These are phyloP conservation scores for Huntiella abstrusa DNA, from an alignment of 2,329 filamentous ascomycete genomes.

Conservation along the genomic window DNA sequence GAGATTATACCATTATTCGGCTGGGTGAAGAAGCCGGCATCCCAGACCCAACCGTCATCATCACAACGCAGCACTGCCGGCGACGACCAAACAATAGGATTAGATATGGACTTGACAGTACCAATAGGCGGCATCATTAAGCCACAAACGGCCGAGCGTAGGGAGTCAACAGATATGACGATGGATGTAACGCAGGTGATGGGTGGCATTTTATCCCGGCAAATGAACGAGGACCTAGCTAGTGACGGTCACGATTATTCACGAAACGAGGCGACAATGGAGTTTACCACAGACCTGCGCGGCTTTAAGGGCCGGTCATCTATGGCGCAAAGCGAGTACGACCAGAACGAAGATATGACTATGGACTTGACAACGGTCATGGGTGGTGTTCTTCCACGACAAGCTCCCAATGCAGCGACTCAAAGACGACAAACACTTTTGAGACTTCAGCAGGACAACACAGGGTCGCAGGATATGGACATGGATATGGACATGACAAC, in stretches of 20 bases:
- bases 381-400: slow-evolving; percentile 28
- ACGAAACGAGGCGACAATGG: slow-evolving; percentile 47
- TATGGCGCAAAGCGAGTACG: slow-evolving; percentile 18
- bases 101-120: slow-evolving; percentile 38
- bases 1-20: slow-evolving; percentile 61
- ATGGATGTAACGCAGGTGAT: slow-evolving; percentile 85
- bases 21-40: slow-evolving; percentile 42
- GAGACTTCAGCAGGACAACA: slow-evolving; percentile 11
- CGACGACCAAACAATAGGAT: slow-evolving; percentile 20
- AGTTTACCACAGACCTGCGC: slow-evolving; percentile 63
- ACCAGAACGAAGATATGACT: slow-evolving; percentile 49
- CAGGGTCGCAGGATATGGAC: slow-evolving; percentile 23
- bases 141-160: slow-evolving; percentile 18
- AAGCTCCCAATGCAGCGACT: slow-evolving; percentile 13
- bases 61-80: neutral
- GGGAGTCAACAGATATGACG: slow-evolving; percentile 65
- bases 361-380: slow-evolving; percentile 59
- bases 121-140: slow-evolving; percentile 30
- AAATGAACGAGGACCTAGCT: slow-evolving; percentile 13
- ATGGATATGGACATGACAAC: slow-evolving; percentile 72
- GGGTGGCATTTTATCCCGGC: slow-evolving; percentile 51
- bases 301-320: slow-evolving; percentile 33
- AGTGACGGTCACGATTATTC: slow-evolving; percentile 19
- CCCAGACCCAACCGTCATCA: neutral
- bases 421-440: slow-evolving; percentile 16